Conservation (phyloP, 1,284 basidiomycete genomes). For the Vanrija humicola region DNA sequence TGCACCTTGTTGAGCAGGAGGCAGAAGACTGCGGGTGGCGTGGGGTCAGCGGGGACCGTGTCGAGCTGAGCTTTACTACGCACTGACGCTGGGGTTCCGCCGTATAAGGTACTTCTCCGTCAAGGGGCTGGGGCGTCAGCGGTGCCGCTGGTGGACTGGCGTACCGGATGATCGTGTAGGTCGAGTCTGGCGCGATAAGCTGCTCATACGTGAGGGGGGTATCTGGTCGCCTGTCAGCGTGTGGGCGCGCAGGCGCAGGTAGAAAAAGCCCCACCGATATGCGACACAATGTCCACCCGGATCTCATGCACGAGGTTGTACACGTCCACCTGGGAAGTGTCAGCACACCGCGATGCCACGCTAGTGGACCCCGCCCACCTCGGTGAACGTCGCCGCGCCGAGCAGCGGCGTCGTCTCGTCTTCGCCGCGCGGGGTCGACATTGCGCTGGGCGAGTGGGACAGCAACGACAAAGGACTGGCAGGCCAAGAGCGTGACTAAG, state of each 20-base stretch:
- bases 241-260: neutral
- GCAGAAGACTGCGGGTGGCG: constrained; percentile 62
- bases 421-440: neutral
- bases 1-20: constrained; percentile 83
- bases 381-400: constrained; percentile 7
- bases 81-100: constrained; percentile 45
- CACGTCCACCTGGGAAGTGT: constrained; percentile 21
- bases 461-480: neutral
- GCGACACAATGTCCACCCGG: constrained; percentile 46
- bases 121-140: constrained; percentile 30
- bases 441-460: neutral
- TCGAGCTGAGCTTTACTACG: constrained; percentile 2
- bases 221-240: constrained; percentile 52
- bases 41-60: neutral
- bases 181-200: constrained; percentile 75
- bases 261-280: constrained; percentile 39
- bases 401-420: constrained; percentile 36
- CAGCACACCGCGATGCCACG: neutral
- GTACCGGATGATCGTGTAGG: constrained; percentile 68
- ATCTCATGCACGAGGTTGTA: constrained; percentile 50
- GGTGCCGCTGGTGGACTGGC: neutral
- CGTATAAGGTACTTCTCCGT: constrained; percentile 46
- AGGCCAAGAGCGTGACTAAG: neutral
- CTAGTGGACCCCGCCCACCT: neutral
- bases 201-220: constrained; percentile 71